Conservation (phyloP, 192 early-diverging fungal genomes). For the Pecoramyces ruminantium region DNA sequence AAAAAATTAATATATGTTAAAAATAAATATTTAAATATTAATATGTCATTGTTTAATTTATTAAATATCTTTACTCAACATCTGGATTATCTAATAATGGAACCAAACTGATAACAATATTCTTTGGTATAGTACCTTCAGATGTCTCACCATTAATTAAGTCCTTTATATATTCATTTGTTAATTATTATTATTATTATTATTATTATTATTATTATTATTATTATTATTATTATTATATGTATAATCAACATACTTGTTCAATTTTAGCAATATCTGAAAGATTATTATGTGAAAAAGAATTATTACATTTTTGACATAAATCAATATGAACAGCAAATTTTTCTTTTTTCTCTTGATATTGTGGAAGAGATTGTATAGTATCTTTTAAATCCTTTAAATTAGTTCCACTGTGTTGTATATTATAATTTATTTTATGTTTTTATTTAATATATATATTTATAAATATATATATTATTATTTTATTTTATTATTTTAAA, state of each 20-base stretch:
- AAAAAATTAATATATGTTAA: too few relatives aligned
- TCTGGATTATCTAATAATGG: conserved; percentile 54
- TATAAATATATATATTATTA: too few relatives aligned
- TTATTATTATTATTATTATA: too few relatives aligned
- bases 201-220: background rate
- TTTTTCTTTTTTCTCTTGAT: conserved; percentile 63
- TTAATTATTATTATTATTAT: conserved; percentile 4
- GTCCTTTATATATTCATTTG: conserved; percentile 27
- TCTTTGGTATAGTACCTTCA: conserved; percentile 45
- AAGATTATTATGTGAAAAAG: conserved; percentile 53
- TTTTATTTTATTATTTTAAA: too few relatives aligned
- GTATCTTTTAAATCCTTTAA: conserved; percentile 77
- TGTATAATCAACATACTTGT: conserved; percentile 41
- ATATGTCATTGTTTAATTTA: too few relatives aligned
- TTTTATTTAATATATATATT: too few relatives aligned
- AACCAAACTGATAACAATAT: conserved; percentile 55
- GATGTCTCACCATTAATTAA: conserved; percentile 62
- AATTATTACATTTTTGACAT: conserved; percentile 60
- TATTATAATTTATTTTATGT: too few relatives aligned
- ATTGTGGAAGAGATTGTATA: conserved; percentile 65
- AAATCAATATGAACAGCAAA: conserved; percentile 76
- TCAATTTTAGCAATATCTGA: conserved; percentile 53
- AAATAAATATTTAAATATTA: background rate
- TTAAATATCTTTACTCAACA: conserved; percentile 18
- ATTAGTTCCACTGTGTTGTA: conserved; percentile 16